phyloP scores from a whole-genome alignment of 148 eudicot genomes.

The Dianthus caryophyllus region DNA sequence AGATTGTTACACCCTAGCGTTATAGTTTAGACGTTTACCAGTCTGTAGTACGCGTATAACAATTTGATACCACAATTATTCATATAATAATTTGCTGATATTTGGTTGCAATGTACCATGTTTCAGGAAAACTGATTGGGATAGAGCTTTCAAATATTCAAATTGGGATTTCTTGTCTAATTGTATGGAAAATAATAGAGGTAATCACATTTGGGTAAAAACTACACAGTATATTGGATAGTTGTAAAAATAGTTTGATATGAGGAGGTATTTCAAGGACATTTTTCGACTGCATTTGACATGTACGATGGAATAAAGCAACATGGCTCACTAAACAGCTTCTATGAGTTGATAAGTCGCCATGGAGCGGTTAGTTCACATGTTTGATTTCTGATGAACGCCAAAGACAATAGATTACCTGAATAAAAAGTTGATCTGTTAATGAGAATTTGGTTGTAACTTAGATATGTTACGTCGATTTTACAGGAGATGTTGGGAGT shows the following conservation, averaged over 20 bases:
- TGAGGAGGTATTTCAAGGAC: neutral
- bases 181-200: conserved; percentile 24
- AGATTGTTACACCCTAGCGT: no score
- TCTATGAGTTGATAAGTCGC: no score
- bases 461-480: neutral
- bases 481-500: conserved; percentile 28
- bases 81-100: neutral
- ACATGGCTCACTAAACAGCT: no score
- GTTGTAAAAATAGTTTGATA: neutral
- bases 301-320: no score
- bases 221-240: neutral
- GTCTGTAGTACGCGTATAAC: no score
- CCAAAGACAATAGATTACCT: no score
- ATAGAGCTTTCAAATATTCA: conserved; percentile 32
- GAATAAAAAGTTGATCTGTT: neutral
- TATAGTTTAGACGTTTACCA: no score
- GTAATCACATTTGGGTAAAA: neutral
- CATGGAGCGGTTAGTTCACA: neutral
- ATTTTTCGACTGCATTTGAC: no score
- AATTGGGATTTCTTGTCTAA: conserved; percentile 25
- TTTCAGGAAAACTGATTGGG: conserved; percentile 30
- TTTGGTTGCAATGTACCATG: neutral
- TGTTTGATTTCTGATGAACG: no score
- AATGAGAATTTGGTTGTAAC: neutral
- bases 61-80: no score